These are phyloP conservation scores for Gossypium aridum DNA, from an alignment of 441 rosid species.

Conservation along the genomic window DNA sequence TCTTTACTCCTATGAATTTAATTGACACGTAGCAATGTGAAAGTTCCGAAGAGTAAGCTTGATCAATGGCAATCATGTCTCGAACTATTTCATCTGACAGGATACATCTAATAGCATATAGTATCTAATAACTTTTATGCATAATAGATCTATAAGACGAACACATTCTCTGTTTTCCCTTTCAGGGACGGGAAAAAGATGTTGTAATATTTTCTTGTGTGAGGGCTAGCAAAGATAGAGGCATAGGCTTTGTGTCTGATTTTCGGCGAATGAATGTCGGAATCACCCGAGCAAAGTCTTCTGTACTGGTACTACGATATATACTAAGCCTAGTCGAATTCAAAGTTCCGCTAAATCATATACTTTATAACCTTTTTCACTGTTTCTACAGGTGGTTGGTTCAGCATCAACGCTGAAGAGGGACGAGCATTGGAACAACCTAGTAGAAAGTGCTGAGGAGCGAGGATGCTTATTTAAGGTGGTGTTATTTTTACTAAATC, in stretches of 20 bases:
- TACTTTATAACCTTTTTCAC: not conserved
- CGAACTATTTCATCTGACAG: not conserved
- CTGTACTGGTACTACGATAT: constrained; percentile 47
- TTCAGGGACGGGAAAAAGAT: constrained; percentile 92
- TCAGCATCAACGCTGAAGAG: constrained; percentile 67
- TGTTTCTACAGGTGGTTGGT: constrained; percentile 67
- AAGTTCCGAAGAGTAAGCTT: not conserved
- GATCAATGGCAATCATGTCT: not conserved
- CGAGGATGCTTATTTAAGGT: constrained; percentile 62
- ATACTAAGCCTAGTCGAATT: not conserved
- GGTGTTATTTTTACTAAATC: not conserved
- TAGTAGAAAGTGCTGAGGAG: constrained; percentile 69
- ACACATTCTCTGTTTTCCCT: not conserved
- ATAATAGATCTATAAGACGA: not conserved
- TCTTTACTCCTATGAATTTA: not conserved
- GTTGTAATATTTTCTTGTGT: constrained; percentile 92
- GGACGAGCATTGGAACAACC: constrained; percentile 76
- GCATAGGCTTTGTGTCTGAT: constrained; percentile 80
- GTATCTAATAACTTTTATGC: not conserved
- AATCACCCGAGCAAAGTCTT: constrained; percentile 86
- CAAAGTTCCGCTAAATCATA: not conserved
- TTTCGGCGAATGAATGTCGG: constrained; percentile 92
- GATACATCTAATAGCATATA: not conserved
- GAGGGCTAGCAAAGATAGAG: constrained; percentile 56
- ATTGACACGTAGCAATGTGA: not conserved